These are phyloP conservation scores for Venturia pyrina DNA, from an alignment of 2,329 filamentous ascomycete genomes.

Conservation along the genomic window DNA sequence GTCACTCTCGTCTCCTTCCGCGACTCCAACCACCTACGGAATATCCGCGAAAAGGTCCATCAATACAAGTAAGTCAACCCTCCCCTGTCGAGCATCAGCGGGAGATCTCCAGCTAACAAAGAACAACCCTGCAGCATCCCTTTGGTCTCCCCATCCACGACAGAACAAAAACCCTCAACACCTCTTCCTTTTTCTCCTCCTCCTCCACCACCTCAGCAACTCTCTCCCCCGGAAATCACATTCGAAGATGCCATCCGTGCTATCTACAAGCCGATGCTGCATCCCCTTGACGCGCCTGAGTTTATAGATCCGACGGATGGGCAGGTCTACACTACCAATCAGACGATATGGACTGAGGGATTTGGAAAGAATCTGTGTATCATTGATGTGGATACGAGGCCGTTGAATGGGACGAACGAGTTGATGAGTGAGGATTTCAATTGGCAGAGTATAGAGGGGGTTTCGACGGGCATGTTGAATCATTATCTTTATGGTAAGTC, in stretches of 20 bases:
- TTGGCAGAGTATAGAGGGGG: slow-evolving; percentile 18
- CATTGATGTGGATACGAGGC: slow-evolving; percentile 24
- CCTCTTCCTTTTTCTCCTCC: neutral
- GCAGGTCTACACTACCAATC: neutral
- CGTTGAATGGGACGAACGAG: slow-evolving; percentile 12
- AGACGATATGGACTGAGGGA: neutral
- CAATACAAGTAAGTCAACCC: neutral
- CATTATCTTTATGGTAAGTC: slow-evolving; percentile 29
- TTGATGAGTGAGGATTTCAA: slow-evolving; percentile 15
- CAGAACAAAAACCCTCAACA: neutral
- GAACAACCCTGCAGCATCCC: neutral
- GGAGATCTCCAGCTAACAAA: neutral
- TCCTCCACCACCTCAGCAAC: neutral
- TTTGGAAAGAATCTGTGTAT: slow-evolving; percentile 21
- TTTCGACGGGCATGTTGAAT: slow-evolving; percentile 30
- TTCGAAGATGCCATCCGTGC: slow-evolving; percentile 8
- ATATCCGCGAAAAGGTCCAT: neutral
- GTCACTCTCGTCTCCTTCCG: neutral
- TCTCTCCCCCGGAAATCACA: neutral
- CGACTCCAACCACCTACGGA: neutral
- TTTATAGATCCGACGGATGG: slow-evolving; percentile 10
- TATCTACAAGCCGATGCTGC: slow-evolving; percentile 8
- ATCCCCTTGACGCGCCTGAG: slow-evolving; percentile 3
- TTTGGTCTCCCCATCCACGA: neutral
- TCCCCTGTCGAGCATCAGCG: neutral